Percentiles rank a stretch among this genome's conserved stretches.
Conservation (phyloP, 148 eudicot genomes). For the Selenicereus undatus region DNA sequence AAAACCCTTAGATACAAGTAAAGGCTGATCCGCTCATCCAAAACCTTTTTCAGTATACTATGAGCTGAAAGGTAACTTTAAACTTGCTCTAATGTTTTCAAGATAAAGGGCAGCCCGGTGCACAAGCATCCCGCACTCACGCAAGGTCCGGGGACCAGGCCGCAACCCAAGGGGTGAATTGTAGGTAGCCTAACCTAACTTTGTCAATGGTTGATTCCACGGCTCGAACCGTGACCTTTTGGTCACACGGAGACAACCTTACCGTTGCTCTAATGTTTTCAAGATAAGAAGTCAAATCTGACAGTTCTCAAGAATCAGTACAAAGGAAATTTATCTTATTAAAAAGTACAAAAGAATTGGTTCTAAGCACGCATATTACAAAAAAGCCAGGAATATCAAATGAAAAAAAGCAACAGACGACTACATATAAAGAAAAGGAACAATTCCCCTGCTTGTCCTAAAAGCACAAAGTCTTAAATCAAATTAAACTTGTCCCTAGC, state of each 20-base stretch:
- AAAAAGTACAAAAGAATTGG: neutral
- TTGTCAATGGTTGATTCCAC: too few species aligned
- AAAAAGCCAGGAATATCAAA: neutral
- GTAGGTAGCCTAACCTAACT: too few species aligned
- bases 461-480: too few species aligned
- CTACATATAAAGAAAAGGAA: neutral
- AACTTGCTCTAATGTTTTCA: neutral
- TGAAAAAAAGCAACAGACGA: neutral
- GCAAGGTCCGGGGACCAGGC: too few species aligned
- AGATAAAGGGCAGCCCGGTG: too few species aligned
- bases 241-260: too few species aligned
- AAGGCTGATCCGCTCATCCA: neutral
- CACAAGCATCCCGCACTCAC: too few species aligned
- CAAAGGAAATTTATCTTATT: neutral
- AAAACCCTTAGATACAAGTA: neutral
- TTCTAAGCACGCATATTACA: neutral
- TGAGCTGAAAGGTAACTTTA: neutral
- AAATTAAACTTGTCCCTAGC: neutral
- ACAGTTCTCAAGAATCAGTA: neutral
- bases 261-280: neutral
- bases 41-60: neutral
- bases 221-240: too few species aligned
- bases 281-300: neutral
- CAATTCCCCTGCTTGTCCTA: neutral
- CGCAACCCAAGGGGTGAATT: too few species aligned